Evolutionary conservation across 768 basidiomycete genomes (phyloP), one percentile per base, ranked within the genome.

Genomic region (Trametes cinnabarina): DNA sequence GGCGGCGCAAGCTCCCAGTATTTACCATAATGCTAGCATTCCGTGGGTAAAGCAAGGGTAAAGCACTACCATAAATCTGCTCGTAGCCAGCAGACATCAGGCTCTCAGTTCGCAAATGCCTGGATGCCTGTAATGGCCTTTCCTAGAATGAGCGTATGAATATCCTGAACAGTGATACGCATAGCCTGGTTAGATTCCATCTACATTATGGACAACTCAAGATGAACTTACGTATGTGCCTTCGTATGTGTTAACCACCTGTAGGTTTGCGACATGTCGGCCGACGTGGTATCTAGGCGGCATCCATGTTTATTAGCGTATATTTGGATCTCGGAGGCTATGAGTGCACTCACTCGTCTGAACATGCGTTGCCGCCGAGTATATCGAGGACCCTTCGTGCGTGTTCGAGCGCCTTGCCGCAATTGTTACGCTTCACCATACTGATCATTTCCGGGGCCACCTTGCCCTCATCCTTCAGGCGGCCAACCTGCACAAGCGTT

Each of bases 171-270:
- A n/a, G n/a, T n/a, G 30, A 39, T 12, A 19, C 17, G 9, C 5
- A 39, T 14, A 30, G 26, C 32, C 20, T n/a, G 8, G n/a, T 44
- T 37, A 25, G 39, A 44, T 28, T 26, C 14, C 39, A 19, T 12
- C 28, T 39, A 43, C 15, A 44, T 22, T 30, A n/a, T n/a, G n/a
- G n/a, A n/a, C n/a, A n/a, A 44, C 23, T 61, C 30, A 3, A 25
- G 14, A 3, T 9, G 12, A 48, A 72, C 82, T 60, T 65, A 86
- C 84, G 66, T 87, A 75, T 41, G 86, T 88, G 53, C 86, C 94
- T 78, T 97, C 94, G 68, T 97, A 97, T 0, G 94, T 98, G 65
- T 94, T 94, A 8, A 93, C 87, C n/a, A 98, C 89, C 69, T 98
- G 95, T 58, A 97, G 70, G 72, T 98, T 98, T 0, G 90, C 90